Conservation (phyloP, 805 yeast genomes). For the Metschnikowia lachancei region DNA sequence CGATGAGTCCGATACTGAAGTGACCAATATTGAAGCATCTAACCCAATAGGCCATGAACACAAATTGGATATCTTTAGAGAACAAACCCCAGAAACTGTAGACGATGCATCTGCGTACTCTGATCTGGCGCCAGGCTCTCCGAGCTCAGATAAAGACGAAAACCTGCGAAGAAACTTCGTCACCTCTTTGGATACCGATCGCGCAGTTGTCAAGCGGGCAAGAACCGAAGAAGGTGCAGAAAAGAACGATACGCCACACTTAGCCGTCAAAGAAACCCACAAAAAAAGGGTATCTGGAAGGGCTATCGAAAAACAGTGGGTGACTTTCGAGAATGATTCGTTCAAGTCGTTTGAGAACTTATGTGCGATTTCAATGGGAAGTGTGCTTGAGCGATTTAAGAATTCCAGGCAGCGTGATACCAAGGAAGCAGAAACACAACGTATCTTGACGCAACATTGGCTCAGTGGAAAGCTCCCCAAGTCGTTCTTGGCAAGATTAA, state of each 20-base stretch:
- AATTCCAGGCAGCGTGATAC: conserved; percentile 8
- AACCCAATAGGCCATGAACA: background rate
- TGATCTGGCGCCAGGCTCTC: conserved; percentile 14
- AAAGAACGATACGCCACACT: conserved; percentile 3
- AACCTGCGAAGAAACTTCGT: background rate
- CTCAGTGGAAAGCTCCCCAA: conserved; percentile 13
- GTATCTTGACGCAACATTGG: conserved; percentile 19
- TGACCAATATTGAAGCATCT: background rate
- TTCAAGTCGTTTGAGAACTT: conserved; percentile 13
- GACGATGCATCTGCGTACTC: conserved; percentile 11
- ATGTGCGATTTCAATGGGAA: conserved; percentile 12
- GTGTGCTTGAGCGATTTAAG: conserved; percentile 15
- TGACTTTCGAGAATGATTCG: conserved; percentile 11
- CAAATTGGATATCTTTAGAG: conserved; percentile 7
- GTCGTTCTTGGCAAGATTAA: conserved; percentile 19
- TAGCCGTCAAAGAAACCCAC: conserved; percentile 7
- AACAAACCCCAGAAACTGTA: conserved; percentile 16
- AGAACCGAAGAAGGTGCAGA: background rate
- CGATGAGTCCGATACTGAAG: background rate
- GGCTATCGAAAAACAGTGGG: conserved; percentile 20
- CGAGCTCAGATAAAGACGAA: conserved; percentile 6
- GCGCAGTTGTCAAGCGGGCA: conserved; percentile 9
- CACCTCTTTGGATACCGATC: conserved; percentile 6
- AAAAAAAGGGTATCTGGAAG: conserved; percentile 13
- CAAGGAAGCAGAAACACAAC: conserved; percentile 17